Conservation (phyloP, 2,329 filamentous ascomycete genomes). For the Ophiostoma sp. region DNA sequence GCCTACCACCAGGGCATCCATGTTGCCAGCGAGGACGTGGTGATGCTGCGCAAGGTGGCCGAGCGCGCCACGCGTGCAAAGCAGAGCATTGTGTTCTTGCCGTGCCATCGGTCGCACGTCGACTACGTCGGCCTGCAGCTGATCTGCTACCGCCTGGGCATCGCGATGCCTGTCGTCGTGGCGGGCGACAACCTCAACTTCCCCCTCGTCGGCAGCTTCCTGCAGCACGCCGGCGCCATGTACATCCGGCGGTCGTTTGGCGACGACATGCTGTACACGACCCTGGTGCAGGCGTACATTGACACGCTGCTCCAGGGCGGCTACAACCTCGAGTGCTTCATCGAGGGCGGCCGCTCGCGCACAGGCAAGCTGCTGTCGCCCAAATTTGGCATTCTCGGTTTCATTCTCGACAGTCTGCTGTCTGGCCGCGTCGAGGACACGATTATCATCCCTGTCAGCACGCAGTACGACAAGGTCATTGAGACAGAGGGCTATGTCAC, state of each 20-base stretch:
- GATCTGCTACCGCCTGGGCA: conserved; percentile 88
- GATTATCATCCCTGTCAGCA: conserved; percentile 91
- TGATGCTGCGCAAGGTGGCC: conserved; percentile 75
- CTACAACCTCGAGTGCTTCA: conserved; percentile 95
- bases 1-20: conserved; percentile 98
- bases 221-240: conserved; percentile 96
- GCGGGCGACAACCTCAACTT: conserved; percentile 96
- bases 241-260: conserved; percentile 92
- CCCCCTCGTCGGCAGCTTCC: conserved; percentile 78
- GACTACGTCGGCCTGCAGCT: conserved; percentile 94
- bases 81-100: conserved; percentile 92
- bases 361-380: conserved; percentile 91
- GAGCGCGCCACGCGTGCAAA: conserved; percentile 78
- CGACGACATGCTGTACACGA: conserved; percentile 82
- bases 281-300: conserved; percentile 93
- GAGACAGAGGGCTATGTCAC: conserved; percentile 96
- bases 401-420: conserved; percentile 82
- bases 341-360: conserved; percentile 86
- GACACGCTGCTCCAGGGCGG: conserved; percentile 86
- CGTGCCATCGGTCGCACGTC: conserved; percentile 90
- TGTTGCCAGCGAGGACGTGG: conserved; percentile 88
- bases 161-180: conserved; percentile 85
- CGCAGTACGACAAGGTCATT: conserved; percentile 98
- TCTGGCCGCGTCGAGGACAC: conserved; percentile 85
- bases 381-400: conserved; percentile 92